A percentile compares a stretch with the other conserved stretches of the same genome.
Conservation (phyloP, 2,329 filamentous ascomycete species). For the Dendryphion nanum region DNA sequence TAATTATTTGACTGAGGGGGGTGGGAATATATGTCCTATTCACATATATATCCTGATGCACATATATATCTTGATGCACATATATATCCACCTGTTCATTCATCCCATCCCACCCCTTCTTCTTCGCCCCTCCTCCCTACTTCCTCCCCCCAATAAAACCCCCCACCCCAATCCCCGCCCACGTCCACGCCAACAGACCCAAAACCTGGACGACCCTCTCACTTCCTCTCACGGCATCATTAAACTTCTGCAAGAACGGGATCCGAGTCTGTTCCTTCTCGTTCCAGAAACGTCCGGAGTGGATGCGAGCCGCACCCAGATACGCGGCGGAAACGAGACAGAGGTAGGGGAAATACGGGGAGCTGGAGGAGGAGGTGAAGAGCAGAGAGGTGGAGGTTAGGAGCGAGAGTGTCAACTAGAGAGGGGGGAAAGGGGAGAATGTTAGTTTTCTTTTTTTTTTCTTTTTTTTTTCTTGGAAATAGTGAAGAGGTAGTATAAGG, state of each 20-base stretch:
- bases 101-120: too few species aligned
- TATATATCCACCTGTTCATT: too few species aligned
- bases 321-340: too few species aligned
- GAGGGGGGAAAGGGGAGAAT: too few species aligned
- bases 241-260: conserved; percentile 37
- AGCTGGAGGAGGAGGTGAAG: background rate
- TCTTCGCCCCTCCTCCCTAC: background rate
- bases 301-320: conserved; percentile 14
- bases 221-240: conserved; percentile 31
- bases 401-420: too few species aligned
- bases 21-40: too few species aligned
- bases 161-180: background rate
- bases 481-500: background rate
- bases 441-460: too few species aligned
- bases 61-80: too few species aligned
- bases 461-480: too few species aligned
- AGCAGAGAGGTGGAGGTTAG: background rate
- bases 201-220: background rate
- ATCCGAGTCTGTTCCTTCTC: conserved; percentile 25
- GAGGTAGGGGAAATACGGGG: background rate
- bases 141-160: background rate
- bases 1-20: too few species aligned
- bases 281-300: conserved; percentile 1
- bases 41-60: too few species aligned
- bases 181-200: background rate